Base-by-base conservation (phyloP, 2,329 filamentous ascomycete genomes). In the Fusarium sp. region DNA sequence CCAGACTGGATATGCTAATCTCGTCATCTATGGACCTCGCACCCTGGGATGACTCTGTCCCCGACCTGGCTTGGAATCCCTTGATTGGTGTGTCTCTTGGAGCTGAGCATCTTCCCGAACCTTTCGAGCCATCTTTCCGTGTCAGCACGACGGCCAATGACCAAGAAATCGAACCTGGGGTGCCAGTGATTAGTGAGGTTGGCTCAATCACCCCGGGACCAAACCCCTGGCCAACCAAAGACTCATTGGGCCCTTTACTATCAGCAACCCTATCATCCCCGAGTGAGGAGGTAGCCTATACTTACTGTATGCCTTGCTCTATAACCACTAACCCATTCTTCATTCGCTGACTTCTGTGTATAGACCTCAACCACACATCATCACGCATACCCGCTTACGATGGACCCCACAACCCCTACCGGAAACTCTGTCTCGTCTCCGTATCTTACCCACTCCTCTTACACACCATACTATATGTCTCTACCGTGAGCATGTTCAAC, bases 401-500 rank as follows among this genome's bases (percentile, higher is more conserved):
- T 29, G 35, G 56, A 27, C 56, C 56, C 6, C 35, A 20, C 4
- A 58, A 58, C 22, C 56, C 56, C 6, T 58, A 58, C 14, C 56
- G 56, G 6, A 58, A 41, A 6, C 56, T 58, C 35, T 58, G 56
- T 14, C 14, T 58, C 10, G 22, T 58, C 11, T 37, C 56, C 4
- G 33, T 58, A 5, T 41, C 56, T 6, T 68, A 68, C 20, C 65
- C 65, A 4, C 52, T 68, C 8, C 52, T 68, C 2, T 33, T 64
- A 8, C 65, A 68, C 61, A 64, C 65, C 5, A 68, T 68, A 3
- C 60, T 68, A 13, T 57, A 64, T 24, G 52, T 68, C 18, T 64
- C 65, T 2, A 68, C 65, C 7, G 60, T 68, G 8, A 68, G 61
- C 52, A 68, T 68, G 65, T 68, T 50, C 31, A 68, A 68, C 50